phyloP scores from a whole-genome alignment of 2,329 filamentous ascomycete genomes.

The Onygena corvina region DNA sequence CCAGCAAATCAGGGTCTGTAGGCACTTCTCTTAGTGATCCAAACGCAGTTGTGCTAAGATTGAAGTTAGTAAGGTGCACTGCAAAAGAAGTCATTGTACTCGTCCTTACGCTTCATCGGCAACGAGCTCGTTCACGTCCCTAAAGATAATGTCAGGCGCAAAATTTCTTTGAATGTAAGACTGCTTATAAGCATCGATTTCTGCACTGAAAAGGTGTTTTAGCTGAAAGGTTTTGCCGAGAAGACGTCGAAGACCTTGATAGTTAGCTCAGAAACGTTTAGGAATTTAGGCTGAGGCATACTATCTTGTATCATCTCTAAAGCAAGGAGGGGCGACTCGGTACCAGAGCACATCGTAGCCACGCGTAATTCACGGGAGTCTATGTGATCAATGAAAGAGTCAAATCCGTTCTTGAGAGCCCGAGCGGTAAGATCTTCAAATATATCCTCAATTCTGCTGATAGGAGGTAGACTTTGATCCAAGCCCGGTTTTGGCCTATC shows the following conservation, averaged over 20 bases:
- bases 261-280: conserved; percentile 1
- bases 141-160: conserved; percentile 41
- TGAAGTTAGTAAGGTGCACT: conserved; percentile 10
- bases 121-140: conserved; percentile 48
- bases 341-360: conserved; percentile 67
- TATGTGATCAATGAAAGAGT: conserved; percentile 26
- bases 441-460: conserved; percentile 38
- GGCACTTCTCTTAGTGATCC: conserved; percentile 50
- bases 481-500: conserved; percentile 17
- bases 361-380: conserved; percentile 39
- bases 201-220: conserved; percentile 49
- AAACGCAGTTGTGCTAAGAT: conserved; percentile 51
- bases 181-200: conserved; percentile 54
- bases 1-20: conserved; percentile 48
- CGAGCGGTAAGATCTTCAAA: conserved; percentile 39
- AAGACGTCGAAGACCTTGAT: conserved; percentile 25
- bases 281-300: conserved; percentile 18
- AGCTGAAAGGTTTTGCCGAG: conserved; percentile 32
- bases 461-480: conserved; percentile 33
- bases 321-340: conserved; percentile 59
- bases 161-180: conserved; percentile 53
- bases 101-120: conserved; percentile 37
- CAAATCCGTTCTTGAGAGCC: conserved; percentile 26
- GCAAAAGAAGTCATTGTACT: conserved; percentile 12
- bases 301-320: conserved; percentile 45